phyloP scores from a whole-genome alignment of 179 eudicot species.

The Dionaea muscipula region DNA sequence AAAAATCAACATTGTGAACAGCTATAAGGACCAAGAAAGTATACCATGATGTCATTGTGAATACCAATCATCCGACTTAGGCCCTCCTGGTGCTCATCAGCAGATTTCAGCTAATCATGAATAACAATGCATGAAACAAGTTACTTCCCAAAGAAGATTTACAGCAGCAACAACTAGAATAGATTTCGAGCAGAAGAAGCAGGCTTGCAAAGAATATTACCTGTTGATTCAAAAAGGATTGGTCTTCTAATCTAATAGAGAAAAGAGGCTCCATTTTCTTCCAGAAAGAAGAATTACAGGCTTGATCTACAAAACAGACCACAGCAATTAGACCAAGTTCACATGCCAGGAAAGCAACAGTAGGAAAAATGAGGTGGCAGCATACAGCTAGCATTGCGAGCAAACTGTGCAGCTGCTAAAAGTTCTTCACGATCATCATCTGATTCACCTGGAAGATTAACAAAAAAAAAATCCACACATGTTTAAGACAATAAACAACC shows the following conservation, averaged over 20 bases:
- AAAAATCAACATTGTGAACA: background rate
- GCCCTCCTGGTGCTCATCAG: conserved; percentile 32
- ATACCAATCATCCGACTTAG: conserved; percentile 21
- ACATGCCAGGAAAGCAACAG: conserved; percentile 4
- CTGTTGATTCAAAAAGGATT: conserved; percentile 54
- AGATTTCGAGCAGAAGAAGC: conserved; percentile 5
- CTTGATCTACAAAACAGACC: conserved; percentile 41
- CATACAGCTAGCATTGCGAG: conserved; percentile 60
- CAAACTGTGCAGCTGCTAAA: conserved; percentile 52
- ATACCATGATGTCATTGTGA: conserved; percentile 23
- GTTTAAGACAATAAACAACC: too few species aligned
- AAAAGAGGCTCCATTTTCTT: conserved; percentile 63
- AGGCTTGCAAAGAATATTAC: conserved; percentile 19
- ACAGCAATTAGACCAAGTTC: conserved; percentile 7
- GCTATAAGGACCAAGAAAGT: conserved; percentile 1
- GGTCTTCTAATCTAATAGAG: conserved; percentile 37
- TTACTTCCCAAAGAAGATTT: conserved; percentile 1
- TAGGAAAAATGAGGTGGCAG: conserved; percentile 5
- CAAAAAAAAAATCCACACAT: too few species aligned
- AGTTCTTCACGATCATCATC: conserved; percentile 88
- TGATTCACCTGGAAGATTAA: conserved; percentile 64
- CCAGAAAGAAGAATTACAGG: conserved; percentile 70
- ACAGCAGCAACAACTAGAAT: conserved; percentile 1
- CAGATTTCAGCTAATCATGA: conserved; percentile 35
- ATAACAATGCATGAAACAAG: conserved; percentile 9